Percentiles rank a stretch among this genome's conserved stretches.
These are phyloP conservation scores for Trichoderma pleuroti DNA, from an alignment of 2,329 filamentous ascomycete species.

Conservation along the genomic window DNA sequence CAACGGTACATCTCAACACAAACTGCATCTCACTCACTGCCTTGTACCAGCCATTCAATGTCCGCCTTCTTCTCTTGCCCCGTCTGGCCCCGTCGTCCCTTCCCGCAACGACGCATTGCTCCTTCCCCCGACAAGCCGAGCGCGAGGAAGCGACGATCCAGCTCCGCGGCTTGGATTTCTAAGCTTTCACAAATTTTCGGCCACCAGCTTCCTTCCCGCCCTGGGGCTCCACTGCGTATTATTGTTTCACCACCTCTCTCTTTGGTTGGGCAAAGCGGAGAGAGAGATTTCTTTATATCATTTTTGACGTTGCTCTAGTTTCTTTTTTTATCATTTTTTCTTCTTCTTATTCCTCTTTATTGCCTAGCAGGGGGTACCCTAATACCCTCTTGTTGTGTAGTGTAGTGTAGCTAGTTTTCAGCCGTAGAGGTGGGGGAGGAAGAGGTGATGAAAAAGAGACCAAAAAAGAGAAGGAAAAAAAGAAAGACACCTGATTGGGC, in stretches of 20 bases:
- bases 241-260: neutral
- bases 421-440: neutral
- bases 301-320: neutral
- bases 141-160: constrained; percentile 12
- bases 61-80: neutral
- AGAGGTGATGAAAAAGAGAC: neutral
- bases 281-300: neutral
- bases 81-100: neutral
- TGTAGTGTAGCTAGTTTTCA: neutral
- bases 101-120: neutral
- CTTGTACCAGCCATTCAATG: neutral
- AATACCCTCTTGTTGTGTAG: neutral
- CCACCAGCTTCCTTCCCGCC: neutral
- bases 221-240: neutral
- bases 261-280: constrained; percentile 6
- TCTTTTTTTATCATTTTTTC: neutral
- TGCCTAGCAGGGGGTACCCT: neutral
- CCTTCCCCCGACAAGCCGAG: constrained; percentile 12
- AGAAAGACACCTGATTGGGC: neutral
- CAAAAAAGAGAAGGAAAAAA: neutral
- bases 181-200: constrained; percentile 15
- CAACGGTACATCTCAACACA: neutral
- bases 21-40: neutral
- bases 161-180: constrained; percentile 14
- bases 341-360: neutral